Conservation (phyloP, 495 filamentous ascomycete genomes). For the Umbilicaria muhlenbergii region DNA sequence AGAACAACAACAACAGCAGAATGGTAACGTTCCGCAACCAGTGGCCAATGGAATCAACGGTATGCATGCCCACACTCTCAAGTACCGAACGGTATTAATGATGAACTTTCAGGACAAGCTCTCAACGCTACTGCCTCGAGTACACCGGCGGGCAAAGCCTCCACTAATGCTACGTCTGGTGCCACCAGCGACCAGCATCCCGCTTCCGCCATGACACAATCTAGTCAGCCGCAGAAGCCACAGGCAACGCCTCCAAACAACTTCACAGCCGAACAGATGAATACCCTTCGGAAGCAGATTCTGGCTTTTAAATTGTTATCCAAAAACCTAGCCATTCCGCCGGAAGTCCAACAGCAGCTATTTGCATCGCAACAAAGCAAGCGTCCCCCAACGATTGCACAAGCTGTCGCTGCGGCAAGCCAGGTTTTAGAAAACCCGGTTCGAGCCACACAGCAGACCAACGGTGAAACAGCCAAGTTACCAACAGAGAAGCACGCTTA, state of each 20-base stretch:
- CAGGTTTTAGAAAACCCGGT: slow-evolving; percentile 33
- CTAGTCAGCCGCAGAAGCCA: slow-evolving; percentile 14
- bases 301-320: slow-evolving; percentile 66
- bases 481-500: slow-evolving; percentile 29
- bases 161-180: slow-evolving; percentile 19
- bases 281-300: slow-evolving; percentile 60
- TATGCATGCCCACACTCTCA: slow-evolving; percentile 10
- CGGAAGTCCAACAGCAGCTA: slow-evolving; percentile 56
- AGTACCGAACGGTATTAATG: not conserved
- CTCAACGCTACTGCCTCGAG: slow-evolving; percentile 13
- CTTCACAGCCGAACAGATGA: slow-evolving; percentile 57
- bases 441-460: slow-evolving; percentile 16
- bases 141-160: slow-evolving; percentile 23
- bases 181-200: slow-evolving; percentile 16
- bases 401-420: slow-evolving; percentile 37
- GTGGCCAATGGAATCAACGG: slow-evolving; percentile 36
- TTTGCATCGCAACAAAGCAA: slow-evolving; percentile 54
- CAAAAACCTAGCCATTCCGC: slow-evolving; percentile 64
- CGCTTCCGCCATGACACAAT: slow-evolving; percentile 9
- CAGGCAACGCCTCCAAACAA: slow-evolving; percentile 27
- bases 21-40: slow-evolving; percentile 22
- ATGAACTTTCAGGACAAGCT: slow-evolving; percentile 10
- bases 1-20: slow-evolving; percentile 9
- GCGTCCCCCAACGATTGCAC: slow-evolving; percentile 40
- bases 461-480: slow-evolving; percentile 4